phyloP scores from a whole-genome alignment of 2,329 filamentous ascomycete genomes.

The Fusarium torreyae region DNA sequence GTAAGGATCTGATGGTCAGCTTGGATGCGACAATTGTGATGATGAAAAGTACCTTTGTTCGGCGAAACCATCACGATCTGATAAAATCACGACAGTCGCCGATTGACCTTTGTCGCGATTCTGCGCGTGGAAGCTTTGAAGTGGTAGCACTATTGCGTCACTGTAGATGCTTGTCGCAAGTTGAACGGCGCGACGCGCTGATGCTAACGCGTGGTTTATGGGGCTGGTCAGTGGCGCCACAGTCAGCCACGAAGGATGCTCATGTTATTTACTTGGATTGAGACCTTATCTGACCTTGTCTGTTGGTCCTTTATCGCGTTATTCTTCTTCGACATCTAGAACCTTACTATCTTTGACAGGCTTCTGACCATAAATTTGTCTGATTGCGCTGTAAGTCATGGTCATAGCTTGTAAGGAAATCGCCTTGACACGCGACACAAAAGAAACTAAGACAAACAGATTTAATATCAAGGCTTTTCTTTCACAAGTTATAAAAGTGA shows the following conservation, averaged over 20 bases:
- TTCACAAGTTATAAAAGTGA: too few species aligned
- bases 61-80: slow-evolving; percentile 27
- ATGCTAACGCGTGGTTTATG: slow-evolving; percentile 41
- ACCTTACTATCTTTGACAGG: too few species aligned
- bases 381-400: too few species aligned
- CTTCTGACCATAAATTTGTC: too few species aligned
- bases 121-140: slow-evolving; percentile 7
- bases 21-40: not conserved
- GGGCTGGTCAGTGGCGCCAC: slow-evolving; percentile 30
- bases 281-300: slow-evolving; percentile 13
- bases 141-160: slow-evolving; percentile 43
- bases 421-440: too few species aligned
- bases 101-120: slow-evolving; percentile 28
- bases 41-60: slow-evolving; percentile 26
- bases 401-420: too few species aligned
- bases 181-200: slow-evolving; percentile 41
- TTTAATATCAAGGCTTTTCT: too few species aligned
- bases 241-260: slow-evolving; percentile 28
- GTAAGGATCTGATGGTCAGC: slow-evolving; percentile 46
- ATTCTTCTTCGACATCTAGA: too few species aligned
- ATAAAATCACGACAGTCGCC: slow-evolving; percentile 9
- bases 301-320: not conserved
- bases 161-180: slow-evolving; percentile 44
- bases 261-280: too few species aligned
- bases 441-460: too few species aligned